Conservation (phyloP, 1,284 basidiomycete species). For the Fereydounia khargensis region DNA sequence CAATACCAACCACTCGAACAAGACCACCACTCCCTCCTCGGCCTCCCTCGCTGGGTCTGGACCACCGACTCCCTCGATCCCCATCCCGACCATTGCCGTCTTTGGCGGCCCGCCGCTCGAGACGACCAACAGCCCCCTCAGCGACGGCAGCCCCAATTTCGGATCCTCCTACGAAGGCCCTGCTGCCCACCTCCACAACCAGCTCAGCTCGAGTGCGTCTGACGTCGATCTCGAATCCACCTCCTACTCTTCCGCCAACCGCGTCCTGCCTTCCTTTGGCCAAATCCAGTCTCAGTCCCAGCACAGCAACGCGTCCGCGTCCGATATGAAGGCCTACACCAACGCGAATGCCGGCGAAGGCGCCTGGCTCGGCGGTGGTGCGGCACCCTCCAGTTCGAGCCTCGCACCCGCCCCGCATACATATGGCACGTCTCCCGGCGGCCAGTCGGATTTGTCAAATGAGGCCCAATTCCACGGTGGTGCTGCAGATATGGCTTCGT, state of each 20-base stretch:
- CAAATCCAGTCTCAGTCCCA: neutral
- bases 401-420: slow-evolving; percentile 9
- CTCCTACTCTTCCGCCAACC: neutral
- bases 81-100: slow-evolving; percentile 7
- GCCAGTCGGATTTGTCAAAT: slow-evolving; percentile 31
- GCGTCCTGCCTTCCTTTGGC: neutral
- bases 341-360: slow-evolving; percentile 16
- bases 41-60: no score
- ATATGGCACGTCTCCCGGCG: slow-evolving; percentile 30
- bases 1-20: no score
- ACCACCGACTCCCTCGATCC: no score
- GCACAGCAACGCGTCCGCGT: neutral
- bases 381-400: neutral
- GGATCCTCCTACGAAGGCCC: slow-evolving; percentile 26
- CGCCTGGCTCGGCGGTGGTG: slow-evolving; percentile 19
- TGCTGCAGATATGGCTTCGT: neutral
- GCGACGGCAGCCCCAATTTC: slow-evolving; percentile 13
- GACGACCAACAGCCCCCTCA: slow-evolving; percentile 12
- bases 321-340: slow-evolving; percentile 18
- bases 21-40: no score
- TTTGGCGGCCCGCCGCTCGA: slow-evolving; percentile 18
- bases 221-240: neutral
- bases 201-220: neutral
- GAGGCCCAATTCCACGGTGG: slow-evolving; percentile 22
- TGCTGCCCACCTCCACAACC: neutral